A percentile compares a stretch with the other conserved stretches of the same genome.
Conservation (phyloP, 169 alveolate species). For the Cardiosporidium cionae region DNA sequence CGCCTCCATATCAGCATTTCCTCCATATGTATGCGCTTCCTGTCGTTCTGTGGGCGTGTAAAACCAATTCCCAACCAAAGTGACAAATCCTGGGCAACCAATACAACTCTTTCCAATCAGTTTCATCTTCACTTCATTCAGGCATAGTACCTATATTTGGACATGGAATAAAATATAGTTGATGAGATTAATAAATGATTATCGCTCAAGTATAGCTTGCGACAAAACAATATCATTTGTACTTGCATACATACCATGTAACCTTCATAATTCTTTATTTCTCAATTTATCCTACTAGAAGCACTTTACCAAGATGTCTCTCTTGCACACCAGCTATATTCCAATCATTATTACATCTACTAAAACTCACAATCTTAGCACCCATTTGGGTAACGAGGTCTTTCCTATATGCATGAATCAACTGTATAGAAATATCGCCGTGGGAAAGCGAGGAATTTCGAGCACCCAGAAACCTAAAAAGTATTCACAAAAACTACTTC, state of each 20-base stretch:
- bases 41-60: background rate
- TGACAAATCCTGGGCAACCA: slow-evolving; percentile 24
- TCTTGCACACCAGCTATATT: no score
- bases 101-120: slow-evolving; percentile 27
- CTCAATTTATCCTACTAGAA: no score
- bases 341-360: no score
- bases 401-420: slow-evolving; percentile 17
- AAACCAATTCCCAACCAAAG: slow-evolving; percentile 14
- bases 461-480: slow-evolving; percentile 19
- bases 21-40: background rate
- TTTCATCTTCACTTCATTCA: slow-evolving; percentile 22
- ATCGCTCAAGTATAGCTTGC: no score
- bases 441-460: slow-evolving; percentile 8
- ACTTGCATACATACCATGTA: no score
- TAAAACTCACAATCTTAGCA: no score
- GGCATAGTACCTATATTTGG: background rate
- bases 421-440: slow-evolving; percentile 11
- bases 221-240: no score
- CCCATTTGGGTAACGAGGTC: slow-evolving; percentile 25
- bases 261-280: no score
- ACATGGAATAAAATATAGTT: no score
- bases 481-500: no score
- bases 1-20: background rate
- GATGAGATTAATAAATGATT: no score
- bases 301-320: no score